phyloP scores from a whole-genome alignment of 192 early-diverging fungal species.

The Kickxella alabastrina region DNA sequence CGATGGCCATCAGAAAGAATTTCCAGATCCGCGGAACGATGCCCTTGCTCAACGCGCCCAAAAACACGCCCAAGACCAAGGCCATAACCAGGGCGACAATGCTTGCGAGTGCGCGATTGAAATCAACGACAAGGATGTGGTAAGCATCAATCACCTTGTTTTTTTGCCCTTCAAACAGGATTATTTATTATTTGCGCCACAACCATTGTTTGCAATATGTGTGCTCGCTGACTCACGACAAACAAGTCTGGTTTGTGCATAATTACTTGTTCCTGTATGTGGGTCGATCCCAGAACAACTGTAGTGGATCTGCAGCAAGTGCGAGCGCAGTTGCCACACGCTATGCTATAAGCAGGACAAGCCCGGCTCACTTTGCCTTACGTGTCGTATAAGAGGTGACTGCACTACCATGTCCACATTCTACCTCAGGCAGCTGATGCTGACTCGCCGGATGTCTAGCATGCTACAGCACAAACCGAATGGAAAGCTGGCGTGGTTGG shows the following conservation, averaged over 20 bases:
- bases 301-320: slow-evolving; percentile 31
- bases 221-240: no score
- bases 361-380: no score
- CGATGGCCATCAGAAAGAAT: neutral
- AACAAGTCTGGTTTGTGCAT: no score
- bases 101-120: neutral
- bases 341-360: slow-evolving; percentile 22
- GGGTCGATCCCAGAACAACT: no score
- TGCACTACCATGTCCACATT: no score
- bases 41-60: neutral
- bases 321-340: slow-evolving; percentile 25
- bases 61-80: no score
- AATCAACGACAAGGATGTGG: neutral
- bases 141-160: neutral
- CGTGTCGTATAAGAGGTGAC: no score
- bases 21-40: neutral
- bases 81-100: neutral
- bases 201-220: neutral
- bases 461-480: neutral
- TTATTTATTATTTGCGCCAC: neutral
- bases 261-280: no score
- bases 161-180: no score
- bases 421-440: slow-evolving; percentile 21
- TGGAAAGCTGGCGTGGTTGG: slow-evolving; percentile 1
- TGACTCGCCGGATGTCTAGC: slow-evolving; percentile 12